Conservation (phyloP, 2,329 filamentous ascomycete species). For the Clathrospora elynae region DNA sequence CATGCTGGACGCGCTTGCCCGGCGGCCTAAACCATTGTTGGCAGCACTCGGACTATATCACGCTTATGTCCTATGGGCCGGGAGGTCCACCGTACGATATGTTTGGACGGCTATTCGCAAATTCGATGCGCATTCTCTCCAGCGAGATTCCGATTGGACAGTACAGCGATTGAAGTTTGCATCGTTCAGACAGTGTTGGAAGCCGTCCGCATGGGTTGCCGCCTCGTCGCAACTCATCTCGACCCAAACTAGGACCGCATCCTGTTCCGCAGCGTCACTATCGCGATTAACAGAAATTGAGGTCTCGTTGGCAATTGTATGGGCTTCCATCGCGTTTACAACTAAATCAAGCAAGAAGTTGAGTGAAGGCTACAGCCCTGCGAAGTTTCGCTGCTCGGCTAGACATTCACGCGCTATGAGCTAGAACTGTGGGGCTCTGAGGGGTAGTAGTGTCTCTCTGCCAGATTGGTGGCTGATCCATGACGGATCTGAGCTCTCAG, state of each 20-base stretch:
- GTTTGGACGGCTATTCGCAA: too few species aligned
- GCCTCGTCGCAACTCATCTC: slow-evolving; percentile 14
- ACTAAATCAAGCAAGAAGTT: slow-evolving; percentile 16
- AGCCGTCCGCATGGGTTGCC: slow-evolving; percentile 22
- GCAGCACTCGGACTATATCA: too few species aligned
- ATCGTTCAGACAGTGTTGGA: slow-evolving; percentile 16
- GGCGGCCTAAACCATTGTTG: too few species aligned
- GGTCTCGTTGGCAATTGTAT: slow-evolving; percentile 18
- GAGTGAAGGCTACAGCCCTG: slow-evolving; percentile 13
- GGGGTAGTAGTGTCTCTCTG: slow-evolving; percentile 6
- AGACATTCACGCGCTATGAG: slow-evolving; percentile 1
- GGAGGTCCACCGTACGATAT: too few species aligned
- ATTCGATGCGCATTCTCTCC: too few species aligned
- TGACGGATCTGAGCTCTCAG: neutral
- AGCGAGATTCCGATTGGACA: too few species aligned
- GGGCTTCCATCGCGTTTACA: slow-evolving; percentile 25
- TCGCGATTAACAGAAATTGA: slow-evolving; percentile 31
- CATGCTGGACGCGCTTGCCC: too few species aligned
- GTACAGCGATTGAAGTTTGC: slow-evolving; percentile 25
- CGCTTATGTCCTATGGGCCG: too few species aligned
- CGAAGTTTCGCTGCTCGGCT: neutral
- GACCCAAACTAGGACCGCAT: slow-evolving; percentile 23
- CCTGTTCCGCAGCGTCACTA: slow-evolving; percentile 26
- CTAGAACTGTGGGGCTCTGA: slow-evolving; percentile 12
- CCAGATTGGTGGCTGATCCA: slow-evolving; percentile 4